Percentiles rank a stretch among this genome's conserved stretches.
Conservation (phyloP, 441 rosid species). For the Euphorbia celastroides region DNA sequence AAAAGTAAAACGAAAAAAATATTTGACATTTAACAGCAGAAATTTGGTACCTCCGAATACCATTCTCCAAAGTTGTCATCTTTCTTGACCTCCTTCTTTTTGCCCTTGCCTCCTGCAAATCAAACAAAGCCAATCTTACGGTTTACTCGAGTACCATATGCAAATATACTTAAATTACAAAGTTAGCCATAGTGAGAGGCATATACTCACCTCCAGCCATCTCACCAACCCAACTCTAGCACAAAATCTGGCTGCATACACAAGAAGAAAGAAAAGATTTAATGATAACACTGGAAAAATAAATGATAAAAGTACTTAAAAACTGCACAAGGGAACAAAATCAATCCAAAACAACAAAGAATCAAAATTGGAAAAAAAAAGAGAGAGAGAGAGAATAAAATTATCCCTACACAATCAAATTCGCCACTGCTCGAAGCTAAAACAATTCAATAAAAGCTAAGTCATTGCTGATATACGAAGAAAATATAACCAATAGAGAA, state of each 20-base stretch:
- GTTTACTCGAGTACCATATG: not conserved
- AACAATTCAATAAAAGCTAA: not conserved
- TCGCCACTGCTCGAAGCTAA: not conserved
- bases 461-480: no score
- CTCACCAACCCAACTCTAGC: not conserved
- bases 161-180: no score
- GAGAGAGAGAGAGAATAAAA: not conserved
- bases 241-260: not conserved
- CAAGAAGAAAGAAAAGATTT: not conserved
- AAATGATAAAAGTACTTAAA: not conserved
- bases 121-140: not conserved
- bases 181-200: not conserved
- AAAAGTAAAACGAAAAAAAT: not conserved
- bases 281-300: not conserved
- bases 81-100: slow-evolving; percentile 69
- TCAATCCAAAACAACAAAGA: not conserved
- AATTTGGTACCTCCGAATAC: slow-evolving; percentile 59
- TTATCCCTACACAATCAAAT: not conserved
- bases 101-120: slow-evolving; percentile 40
- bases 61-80: slow-evolving; percentile 81
- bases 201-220: slow-evolving; percentile 23
- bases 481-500: no score
- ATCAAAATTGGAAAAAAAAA: not conserved
- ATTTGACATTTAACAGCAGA: not conserved
- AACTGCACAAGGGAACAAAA: not conserved